Evolutionary conservation across 1,284 basidiomycete species (phyloP).

Genomic region (Puccinia sorghi): DNA sequence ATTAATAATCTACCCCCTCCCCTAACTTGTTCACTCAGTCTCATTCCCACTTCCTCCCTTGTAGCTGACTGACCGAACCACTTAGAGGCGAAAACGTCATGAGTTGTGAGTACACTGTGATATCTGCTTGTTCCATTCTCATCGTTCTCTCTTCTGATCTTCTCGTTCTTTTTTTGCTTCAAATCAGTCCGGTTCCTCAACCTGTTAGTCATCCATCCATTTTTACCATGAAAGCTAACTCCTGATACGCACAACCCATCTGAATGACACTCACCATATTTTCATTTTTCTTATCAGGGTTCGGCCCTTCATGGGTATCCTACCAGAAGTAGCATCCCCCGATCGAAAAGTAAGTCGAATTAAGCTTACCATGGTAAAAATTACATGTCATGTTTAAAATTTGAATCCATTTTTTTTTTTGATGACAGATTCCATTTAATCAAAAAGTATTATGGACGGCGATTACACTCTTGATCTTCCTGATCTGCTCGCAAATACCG

Average conservation of each 20-base stretch:
- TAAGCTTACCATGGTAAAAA: too few species aligned
- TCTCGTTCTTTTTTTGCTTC: neutral
- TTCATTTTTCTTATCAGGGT: constrained; percentile 63
- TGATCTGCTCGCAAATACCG: constrained; percentile 95
- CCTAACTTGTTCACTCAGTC: too few species aligned
- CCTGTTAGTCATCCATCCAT: constrained; percentile 61
- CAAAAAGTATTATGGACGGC: constrained; percentile 97
- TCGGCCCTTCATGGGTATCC: constrained; percentile 84
- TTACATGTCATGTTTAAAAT: too few species aligned
- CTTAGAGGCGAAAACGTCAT: too few species aligned
- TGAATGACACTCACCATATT: too few species aligned
- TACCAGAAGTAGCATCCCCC: constrained; percentile 88
- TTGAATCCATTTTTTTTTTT: neutral
- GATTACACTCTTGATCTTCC: constrained; percentile 93
- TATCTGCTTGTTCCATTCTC: neutral
- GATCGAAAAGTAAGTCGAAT: constrained; percentile 82
- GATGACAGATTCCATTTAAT: constrained; percentile 81
- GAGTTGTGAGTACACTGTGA: neutral
- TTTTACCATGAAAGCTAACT: neutral
- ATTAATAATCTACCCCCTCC: too few species aligned
- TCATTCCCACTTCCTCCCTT: too few species aligned
- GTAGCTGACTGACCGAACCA: too few species aligned
- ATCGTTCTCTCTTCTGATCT: neutral
- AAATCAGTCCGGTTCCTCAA: constrained; percentile 83
- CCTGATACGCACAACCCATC: neutral